Evolutionary conservation across 139 green algal species (phyloP).

Genomic region (Coelastrella sp.): DNA sequence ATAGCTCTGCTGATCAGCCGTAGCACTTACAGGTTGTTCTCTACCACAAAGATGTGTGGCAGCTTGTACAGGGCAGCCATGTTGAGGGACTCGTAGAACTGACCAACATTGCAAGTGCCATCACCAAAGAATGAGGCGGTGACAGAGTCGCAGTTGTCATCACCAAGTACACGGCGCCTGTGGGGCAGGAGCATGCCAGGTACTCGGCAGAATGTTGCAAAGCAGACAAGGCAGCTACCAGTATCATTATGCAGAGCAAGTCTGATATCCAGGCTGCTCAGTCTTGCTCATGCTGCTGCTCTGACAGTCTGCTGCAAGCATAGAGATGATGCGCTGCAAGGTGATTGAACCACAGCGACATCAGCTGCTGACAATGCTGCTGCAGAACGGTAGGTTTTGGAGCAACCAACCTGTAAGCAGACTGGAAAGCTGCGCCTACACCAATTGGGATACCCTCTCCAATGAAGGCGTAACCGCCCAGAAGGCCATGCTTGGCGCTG

Average conservation of each 20-base stretch:
- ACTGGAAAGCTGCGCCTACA: constrained; percentile 93
- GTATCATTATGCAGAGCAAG: neutral
- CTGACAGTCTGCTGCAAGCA: too few relatives aligned
- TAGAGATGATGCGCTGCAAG: too few relatives aligned
- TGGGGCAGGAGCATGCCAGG: neutral
- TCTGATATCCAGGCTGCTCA: too few relatives aligned
- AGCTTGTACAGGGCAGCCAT: constrained; percentile 99
- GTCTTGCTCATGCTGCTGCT: too few relatives aligned
- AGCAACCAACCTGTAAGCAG: constrained; percentile 81
- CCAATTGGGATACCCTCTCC: constrained; percentile 97
- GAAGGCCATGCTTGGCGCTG: constrained; percentile 85
- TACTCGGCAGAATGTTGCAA: too few relatives aligned
- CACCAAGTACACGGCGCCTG: constrained; percentile 79
- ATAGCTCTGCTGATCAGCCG: neutral
- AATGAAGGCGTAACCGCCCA: constrained; percentile 99
- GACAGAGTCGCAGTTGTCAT: constrained; percentile 86
- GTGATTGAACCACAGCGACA: too few relatives aligned
- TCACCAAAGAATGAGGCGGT: constrained; percentile 96
- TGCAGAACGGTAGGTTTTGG: too few relatives aligned
- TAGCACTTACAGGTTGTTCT: constrained; percentile 96
- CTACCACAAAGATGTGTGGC: constrained; percentile 98
- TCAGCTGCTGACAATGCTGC: too few relatives aligned
- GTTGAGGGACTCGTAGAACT: constrained; percentile 98
- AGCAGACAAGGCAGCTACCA: neutral
- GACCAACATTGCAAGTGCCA: constrained; percentile 97